A percentile compares a stretch with the other conserved stretches of the same genome.
Conservation (phyloP, 2,329 filamentous ascomycete genomes). For the Monosporascus sp. region DNA sequence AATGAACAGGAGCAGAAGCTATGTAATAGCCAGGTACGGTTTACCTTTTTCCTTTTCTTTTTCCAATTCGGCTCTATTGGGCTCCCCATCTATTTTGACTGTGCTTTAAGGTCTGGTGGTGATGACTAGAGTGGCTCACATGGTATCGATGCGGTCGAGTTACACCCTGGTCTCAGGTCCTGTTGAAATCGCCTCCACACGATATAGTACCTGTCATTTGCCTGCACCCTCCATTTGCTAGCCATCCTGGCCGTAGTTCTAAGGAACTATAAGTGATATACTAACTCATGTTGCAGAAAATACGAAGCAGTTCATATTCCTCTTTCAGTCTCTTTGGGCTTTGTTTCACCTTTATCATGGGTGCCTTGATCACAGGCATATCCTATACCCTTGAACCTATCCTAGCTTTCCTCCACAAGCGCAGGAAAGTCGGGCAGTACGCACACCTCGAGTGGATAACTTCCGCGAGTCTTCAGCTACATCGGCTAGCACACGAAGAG, state of each 20-base stretch:
- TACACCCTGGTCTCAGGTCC: no score
- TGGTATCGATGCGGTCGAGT: no score
- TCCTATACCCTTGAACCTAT: conserved; percentile 1
- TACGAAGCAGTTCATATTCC: neutral
- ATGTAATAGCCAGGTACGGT: conserved; percentile 6
- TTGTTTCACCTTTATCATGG: neutral
- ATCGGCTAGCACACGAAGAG: neutral
- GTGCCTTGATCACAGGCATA: neutral
- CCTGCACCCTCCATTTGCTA: no score
- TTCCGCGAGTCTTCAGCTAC: neutral
- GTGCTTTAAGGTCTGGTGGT: no score
- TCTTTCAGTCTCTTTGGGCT: conserved; percentile 1
- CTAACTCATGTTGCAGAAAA: neutral
- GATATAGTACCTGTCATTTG: no score
- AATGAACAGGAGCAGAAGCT: conserved; percentile 2
- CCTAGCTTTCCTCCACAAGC: neutral
- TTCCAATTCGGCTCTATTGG: neutral
- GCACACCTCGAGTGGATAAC: neutral
- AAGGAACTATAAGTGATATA: neutral
- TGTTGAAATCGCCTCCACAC: no score
- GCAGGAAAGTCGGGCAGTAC: neutral
- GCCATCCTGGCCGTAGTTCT: neutral
- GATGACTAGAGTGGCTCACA: no score
- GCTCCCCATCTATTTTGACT: no score
- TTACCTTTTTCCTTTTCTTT: neutral